These are phyloP conservation scores for Leavenworthia alabamica DNA, from an alignment of 345 rosid genomes.

Conservation along the genomic window DNA sequence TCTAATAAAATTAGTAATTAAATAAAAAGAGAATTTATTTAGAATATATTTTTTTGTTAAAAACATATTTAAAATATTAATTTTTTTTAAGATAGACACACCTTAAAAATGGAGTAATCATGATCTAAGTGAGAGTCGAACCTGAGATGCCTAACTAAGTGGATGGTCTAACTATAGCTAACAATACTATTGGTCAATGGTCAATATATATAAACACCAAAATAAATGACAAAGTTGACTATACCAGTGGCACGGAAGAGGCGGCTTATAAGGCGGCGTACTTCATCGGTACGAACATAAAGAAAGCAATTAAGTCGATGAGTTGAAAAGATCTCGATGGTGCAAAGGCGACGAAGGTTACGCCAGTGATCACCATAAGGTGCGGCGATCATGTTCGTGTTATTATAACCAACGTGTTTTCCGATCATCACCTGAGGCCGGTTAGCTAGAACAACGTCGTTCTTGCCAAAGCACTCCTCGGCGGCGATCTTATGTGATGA, in stretches of 20 bases:
- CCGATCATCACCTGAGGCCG: constrained; percentile 34
- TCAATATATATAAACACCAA: background rate
- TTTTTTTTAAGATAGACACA: no score
- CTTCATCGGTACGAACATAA: constrained; percentile 39
- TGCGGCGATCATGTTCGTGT: constrained; percentile 31
- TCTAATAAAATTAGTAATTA: no score
- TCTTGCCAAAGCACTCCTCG: constrained; percentile 51
- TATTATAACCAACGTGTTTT: constrained; percentile 35
- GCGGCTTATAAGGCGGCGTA: constrained; percentile 27
- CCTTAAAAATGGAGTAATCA: no score
- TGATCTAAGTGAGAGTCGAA: background rate
- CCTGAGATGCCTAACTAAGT: background rate
- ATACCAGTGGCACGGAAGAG: constrained; percentile 22
- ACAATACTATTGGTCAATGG: background rate
- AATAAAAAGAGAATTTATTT: no score
- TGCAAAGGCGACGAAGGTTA: constrained; percentile 46
- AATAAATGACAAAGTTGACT: constrained; percentile 6
- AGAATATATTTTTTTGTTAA: no score
- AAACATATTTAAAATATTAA: no score
- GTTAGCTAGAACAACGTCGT: constrained; percentile 47
- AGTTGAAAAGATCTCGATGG: constrained; percentile 41
- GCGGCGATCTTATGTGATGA: constrained; percentile 33
- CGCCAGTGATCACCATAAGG: constrained; percentile 65
- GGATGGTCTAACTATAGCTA: background rate
- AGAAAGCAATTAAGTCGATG: constrained; percentile 34